These are phyloP conservation scores for Casuarina cunninghamiana DNA, from an alignment of 306 rosid genomes.

Conservation along the genomic window DNA sequence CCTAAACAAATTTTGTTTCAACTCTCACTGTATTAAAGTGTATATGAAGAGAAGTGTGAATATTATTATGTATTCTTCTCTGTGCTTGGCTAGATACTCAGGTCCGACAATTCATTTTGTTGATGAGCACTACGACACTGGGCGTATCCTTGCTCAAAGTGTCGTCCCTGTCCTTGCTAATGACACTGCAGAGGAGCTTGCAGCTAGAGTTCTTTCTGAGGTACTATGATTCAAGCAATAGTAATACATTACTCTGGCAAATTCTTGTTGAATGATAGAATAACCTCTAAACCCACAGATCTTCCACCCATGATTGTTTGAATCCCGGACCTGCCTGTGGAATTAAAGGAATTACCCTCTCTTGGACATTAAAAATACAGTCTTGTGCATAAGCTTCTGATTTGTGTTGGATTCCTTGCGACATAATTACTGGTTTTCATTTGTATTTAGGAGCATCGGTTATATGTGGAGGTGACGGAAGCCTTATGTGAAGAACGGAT, in stretches of 20 bases:
- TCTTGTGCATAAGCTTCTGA: not conserved
- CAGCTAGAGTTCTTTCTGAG: constrained; percentile 85
- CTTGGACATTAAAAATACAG: not conserved
- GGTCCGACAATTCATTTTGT: constrained; percentile 94
- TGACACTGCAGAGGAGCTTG: constrained; percentile 74
- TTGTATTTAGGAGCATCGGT: constrained; percentile 63
- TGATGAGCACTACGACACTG: constrained; percentile 88
- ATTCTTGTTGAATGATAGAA: not conserved
- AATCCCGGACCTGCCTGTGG: not conserved
- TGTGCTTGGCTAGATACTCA: constrained; percentile 51
- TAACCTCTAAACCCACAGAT: not conserved
- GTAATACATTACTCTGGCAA: not conserved
- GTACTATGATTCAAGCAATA: constrained; percentile 31
- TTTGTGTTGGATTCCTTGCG: not conserved
- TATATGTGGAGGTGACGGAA: constrained; percentile 67
- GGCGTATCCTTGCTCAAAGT: constrained; percentile 83
- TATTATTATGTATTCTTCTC: not conserved
- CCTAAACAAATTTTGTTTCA: not conserved
- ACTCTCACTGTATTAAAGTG: not conserved
- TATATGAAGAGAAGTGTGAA: not conserved
- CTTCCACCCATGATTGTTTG: not conserved
- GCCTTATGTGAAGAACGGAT: constrained; percentile 83
- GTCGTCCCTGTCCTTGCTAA: constrained; percentile 75
- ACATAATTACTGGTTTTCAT: not conserved
- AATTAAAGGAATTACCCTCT: not conserved